Percentiles rank a stretch among this genome's conserved stretches.
Conservation (phyloP, 2,329 filamentous ascomycete genomes). For the Neospermospora avenae region DNA sequence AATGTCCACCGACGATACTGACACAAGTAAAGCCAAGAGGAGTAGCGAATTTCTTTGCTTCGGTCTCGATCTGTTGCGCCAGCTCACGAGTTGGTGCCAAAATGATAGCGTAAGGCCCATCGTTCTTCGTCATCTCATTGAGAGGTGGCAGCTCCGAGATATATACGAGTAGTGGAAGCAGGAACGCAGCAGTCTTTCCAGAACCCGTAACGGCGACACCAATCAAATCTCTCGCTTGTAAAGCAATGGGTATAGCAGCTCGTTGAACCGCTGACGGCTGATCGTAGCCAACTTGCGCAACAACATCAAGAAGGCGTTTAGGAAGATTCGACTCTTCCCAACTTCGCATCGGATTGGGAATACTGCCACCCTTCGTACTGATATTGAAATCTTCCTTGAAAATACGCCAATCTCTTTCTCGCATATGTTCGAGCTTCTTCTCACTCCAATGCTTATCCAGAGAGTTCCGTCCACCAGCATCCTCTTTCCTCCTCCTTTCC, state of each 20-base stretch:
- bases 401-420: conserved; percentile 96
- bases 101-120: conserved; percentile 96
- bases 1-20: conserved; percentile 96
- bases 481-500: conserved; percentile 73
- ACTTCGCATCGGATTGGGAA: conserved; percentile 93
- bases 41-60: conserved; percentile 87
- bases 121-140: conserved; percentile 82
- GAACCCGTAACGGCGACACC: conserved; percentile 97
- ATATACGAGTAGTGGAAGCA: conserved; percentile 89
- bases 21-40: conserved; percentile 93
- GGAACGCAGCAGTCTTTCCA: conserved; percentile 94
- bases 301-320: conserved; percentile 71
- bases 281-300: conserved; percentile 81
- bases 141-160: conserved; percentile 87
- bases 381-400: conserved; percentile 99
- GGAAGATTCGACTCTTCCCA: conserved; percentile 87
- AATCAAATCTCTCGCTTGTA: conserved; percentile 92
- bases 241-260: conserved; percentile 90
- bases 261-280: conserved; percentile 91
- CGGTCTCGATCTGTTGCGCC: conserved; percentile 94
- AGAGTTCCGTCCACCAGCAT: conserved; percentile 65
- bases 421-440: conserved; percentile 90
- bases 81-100: conserved; percentile 94
- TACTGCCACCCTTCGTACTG: conserved; percentile 82
- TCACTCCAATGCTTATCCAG: conserved; percentile 95